Base-by-base conservation (phyloP, 352 stramenopile species). In the Phytophthora colocasiae region DNA sequence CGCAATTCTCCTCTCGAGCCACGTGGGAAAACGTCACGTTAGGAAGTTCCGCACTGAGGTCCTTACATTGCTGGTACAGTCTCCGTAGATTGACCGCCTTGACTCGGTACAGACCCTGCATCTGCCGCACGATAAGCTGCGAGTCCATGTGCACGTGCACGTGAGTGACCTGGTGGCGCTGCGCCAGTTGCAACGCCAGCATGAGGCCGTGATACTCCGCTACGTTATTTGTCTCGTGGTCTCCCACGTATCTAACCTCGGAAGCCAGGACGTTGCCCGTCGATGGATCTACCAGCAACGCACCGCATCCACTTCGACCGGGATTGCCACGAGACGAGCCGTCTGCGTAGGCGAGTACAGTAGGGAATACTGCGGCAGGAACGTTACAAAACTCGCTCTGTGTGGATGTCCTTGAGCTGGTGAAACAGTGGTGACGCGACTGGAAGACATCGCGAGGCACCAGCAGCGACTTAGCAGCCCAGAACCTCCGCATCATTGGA, bases 111-210 rank as follows among this genome's bases (percentile, higher is more conserved):
- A 78, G 62, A 36, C 81, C 85, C 31, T 74, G 69, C 83, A 93
- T 93, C 57, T 93, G 85, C 39, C 82, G 79, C 39, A 92, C 67
- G n/a, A 93, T 69, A 47, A 93, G 77, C 69, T 92, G 78, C 73
- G 85, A 93, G 78, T 93, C 85, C 85, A 93, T 86, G 72, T 78
- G 77, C 17, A 93, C 69, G 49, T 79, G 62, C 19, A 93, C 63
- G 44, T 74, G 43, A 4, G 55, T 29, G 11, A 73, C 65, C 19
- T 71, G 43, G 22, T 79, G 72, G 8, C 75, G 58, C 49, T 82
- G 61, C 24, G 83, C 85, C 38, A 92, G 63, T 47, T 77, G 66
- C 31, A 93, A 68, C 41, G 80, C 83, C 43, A 93, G 70, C 59
- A 87, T 58, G 29, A 93, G 66, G 0, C 76, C 83, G 17, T 85